Conservation (phyloP, 2,329 filamentous ascomycete species). For the Calonectria hongkongensis region DNA sequence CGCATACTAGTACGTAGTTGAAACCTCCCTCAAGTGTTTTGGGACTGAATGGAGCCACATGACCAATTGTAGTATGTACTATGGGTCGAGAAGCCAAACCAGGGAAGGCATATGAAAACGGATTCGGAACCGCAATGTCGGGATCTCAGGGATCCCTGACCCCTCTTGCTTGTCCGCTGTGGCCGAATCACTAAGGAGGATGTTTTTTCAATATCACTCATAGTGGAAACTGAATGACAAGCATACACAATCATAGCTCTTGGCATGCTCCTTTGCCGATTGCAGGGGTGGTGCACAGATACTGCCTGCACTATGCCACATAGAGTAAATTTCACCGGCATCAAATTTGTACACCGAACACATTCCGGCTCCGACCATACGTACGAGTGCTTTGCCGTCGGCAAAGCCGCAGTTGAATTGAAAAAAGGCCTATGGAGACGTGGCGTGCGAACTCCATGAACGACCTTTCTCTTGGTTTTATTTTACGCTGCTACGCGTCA, state of each 20-base stretch:
- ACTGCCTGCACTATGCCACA: not conserved
- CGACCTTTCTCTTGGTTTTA: too few species aligned
- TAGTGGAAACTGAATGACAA: not conserved
- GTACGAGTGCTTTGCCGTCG: not conserved
- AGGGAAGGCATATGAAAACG: not conserved
- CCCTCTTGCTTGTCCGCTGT: not conserved
- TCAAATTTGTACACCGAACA: slow-evolving; percentile 6
- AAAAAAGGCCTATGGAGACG: too few species aligned
- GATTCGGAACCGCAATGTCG: not conserved
- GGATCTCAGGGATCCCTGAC: not conserved
- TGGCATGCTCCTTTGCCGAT: not conserved
- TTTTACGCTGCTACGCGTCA: too few species aligned
- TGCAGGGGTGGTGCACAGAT: slow-evolving; percentile 13
- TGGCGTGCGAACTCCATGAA: too few species aligned
- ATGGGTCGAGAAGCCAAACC: not conserved
- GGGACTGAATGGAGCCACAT: not conserved
- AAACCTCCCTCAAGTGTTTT: too few species aligned
- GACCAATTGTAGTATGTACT: not conserved
- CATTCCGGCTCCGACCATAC: not conserved
- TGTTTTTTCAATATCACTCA: not conserved
- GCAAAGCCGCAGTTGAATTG: not conserved
- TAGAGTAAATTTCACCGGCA: slow-evolving; percentile 11
- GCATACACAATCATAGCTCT: too few species aligned
- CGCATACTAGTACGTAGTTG: not conserved
- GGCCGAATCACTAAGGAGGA: not conserved